Evolutionary conservation across 2,329 filamentous ascomycete species (phyloP), one percentile per base, ranked within the genome.

Genomic region (Fusarium longipes): DNA sequence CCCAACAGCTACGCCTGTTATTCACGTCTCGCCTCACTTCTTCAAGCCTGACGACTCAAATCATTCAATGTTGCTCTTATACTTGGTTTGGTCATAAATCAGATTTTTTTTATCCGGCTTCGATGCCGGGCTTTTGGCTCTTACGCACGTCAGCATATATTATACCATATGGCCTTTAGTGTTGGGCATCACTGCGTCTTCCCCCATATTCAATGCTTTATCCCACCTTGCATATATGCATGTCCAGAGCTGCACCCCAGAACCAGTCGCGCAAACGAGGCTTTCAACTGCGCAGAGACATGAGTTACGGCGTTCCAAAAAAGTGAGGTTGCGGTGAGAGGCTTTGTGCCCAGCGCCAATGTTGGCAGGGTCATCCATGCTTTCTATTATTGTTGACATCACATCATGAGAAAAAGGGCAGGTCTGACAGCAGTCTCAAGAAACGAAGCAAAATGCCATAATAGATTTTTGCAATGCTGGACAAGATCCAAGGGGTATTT

Each of bases 101-200:
- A 32, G 43, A 25, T 52, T 48, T 24, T 48, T 24, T 12, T 11
- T 20, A 18, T 32, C 39, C 49, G 40, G 25, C 33, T 43, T 59
- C 14, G 18, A 17, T 25, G 27, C 44, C 54, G 53, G 57, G 25
- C 61, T 30, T 54, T 32, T 53, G 27, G 43, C 22, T 54, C 20
- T 45, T 40, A 39, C 63, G 25, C 63, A 67, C 66, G 60, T 61
- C 54, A 65, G 60, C 67, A 70, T 35, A 44, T 39, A 49, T 45
- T n/a, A n/a, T n/a, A 49, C 38, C 52, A 29, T 27, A 36, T 27
- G 27, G 33, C 22, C 42, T 57, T 39, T 65, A 45, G 51, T 66
- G 70, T 72, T 71, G 68, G 70, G 70, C 70, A 73, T 63, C 70
- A 72, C 49, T 72, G 70, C 70, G 63, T 71, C 51, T 57, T 42